Evolutionary conservation across 2,329 filamentous ascomycete species (phyloP), one percentile per base, ranked within the genome.

Genomic region (Anthostomella pinea): DNA sequence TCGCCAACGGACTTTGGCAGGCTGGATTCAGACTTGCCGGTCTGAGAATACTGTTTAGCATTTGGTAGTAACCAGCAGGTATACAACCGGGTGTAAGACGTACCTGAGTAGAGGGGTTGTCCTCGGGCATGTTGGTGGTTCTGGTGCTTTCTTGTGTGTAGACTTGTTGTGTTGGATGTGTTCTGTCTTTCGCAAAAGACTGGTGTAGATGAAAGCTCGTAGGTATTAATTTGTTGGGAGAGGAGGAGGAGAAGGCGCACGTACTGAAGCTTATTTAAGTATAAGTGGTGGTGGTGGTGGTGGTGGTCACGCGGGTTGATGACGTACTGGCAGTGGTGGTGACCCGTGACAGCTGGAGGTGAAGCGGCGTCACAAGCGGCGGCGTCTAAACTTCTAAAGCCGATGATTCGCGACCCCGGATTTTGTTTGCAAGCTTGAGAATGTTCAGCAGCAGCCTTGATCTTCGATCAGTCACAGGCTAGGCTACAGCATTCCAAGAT

Each of bases 1-100:
- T 67, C 56, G 32, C 56, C 49, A 35, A 59, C 33, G 8, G 49
- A 45, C 40, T 68, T 58, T 16, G 58, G 59, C 46, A 70, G 59
- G 56, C 62, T 52, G 43, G 49, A 51, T 37, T 62, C 51, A 41
- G 53, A 41, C 51, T 63, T 55, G 43, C 50, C 46, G 31, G 54
- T 55, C 54, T 58, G 30, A 23, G 35, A 15, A 29, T 34, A 18
- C 30, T 21, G 16, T 7, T 16, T 18, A 24, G 22, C 8, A 18
- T 35, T 9, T 14, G 17, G 22, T 46, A 47, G 35, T 31, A 33
- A 11, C 30, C 5, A 2, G 5, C 22, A 38, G 41, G 17, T 41
- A n/a, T 16, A 21, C 33, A 14, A 24, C 7, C 10, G 25, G 9
- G 16, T 38, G 10, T 28, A 38, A 35, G 31, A 44, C 43, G 17